Base-by-base conservation (phyloP, 2,329 filamentous ascomycete genomes). In the Fusarium temperatum region DNA sequence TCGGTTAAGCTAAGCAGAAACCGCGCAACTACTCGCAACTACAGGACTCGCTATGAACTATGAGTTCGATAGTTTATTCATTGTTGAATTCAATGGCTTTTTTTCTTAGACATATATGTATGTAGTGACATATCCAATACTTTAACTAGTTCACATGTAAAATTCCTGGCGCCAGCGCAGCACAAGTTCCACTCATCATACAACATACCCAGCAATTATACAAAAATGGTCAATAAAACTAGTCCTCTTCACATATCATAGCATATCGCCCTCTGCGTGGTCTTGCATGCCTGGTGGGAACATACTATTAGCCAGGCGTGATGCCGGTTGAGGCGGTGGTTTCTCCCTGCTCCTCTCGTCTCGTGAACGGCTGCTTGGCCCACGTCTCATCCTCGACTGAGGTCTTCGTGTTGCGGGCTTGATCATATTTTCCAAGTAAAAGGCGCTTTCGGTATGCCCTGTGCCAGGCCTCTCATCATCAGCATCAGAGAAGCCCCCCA, bases 401-500 rank as follows among this genome's bases (percentile, higher is more conserved):
- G 89, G 89, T 47, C 87, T 85, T 65, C 90, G 87, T 38, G 87
- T 85, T 11, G 89, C 81, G 1, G 89, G 88, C 68, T 87, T 89
- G 72, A 92, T 88, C 85, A 91, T 90, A 63, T 85, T 89, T 75
- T 91, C 90, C 30, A 89, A 81, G 66, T 88, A 88, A 79, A 89
- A 90, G 0, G 86, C 88, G 24, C 84, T 81, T 45, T 87, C 85
- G 18, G 81, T 80, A 26, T 82, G 78, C 26, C 80, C 82, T 26
- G 80, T 82, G 45, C 79, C 82, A 8, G 82, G 82, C 78, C 87
- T 73, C 81, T 91, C 85, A 76, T 91, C 85, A 80, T 95, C 93
- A 20, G 91, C 91, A 74, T 98, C 96, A 0, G 94, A 97, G 75
- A 96, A 92, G 0, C 93, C 88, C 58, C 93, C 93, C 47, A 87